These are phyloP conservation scores for Termitomyces sp. DNA, from an alignment of 768 basidiomycete species.

Conservation along the genomic window DNA sequence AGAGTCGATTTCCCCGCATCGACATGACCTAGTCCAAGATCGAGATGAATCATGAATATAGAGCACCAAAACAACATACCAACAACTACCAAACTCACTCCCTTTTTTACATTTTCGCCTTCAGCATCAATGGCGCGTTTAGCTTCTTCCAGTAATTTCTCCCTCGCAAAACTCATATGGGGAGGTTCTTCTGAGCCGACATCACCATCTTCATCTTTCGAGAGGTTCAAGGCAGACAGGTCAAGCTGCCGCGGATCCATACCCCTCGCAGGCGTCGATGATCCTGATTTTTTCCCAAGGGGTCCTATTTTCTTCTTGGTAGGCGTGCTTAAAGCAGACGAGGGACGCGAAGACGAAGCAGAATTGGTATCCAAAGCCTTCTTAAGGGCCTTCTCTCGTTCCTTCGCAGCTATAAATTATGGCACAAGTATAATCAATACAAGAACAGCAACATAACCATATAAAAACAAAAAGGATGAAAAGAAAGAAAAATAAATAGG, in stretches of 20 bases:
- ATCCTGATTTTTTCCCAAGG: constrained; percentile 29
- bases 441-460: constrained; percentile 18
- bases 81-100: constrained; percentile 85
- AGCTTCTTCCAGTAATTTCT: constrained; percentile 83
- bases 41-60: background rate
- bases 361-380: constrained; percentile 31
- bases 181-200: constrained; percentile 48
- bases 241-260: constrained; percentile 62
- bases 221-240: constrained; percentile 67
- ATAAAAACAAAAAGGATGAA: constrained; percentile 15
- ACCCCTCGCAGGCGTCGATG: constrained; percentile 36
- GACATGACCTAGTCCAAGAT: constrained; percentile 70
- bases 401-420: constrained; percentile 64
- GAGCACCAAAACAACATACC: constrained; percentile 41
- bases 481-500: constrained; percentile 13
- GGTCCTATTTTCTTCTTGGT: constrained; percentile 37
- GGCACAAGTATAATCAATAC: constrained; percentile 33
- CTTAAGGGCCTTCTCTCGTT: constrained; percentile 73
- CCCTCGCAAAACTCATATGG: constrained; percentile 62
- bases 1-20: constrained; percentile 98
- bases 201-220: constrained; percentile 34
- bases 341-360: constrained; percentile 37
- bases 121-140: constrained; percentile 41
- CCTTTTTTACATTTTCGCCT: constrained; percentile 52
- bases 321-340: constrained; percentile 37